Conservation (phyloP, 306 rosid species). For the Casuarina glauca region DNA sequence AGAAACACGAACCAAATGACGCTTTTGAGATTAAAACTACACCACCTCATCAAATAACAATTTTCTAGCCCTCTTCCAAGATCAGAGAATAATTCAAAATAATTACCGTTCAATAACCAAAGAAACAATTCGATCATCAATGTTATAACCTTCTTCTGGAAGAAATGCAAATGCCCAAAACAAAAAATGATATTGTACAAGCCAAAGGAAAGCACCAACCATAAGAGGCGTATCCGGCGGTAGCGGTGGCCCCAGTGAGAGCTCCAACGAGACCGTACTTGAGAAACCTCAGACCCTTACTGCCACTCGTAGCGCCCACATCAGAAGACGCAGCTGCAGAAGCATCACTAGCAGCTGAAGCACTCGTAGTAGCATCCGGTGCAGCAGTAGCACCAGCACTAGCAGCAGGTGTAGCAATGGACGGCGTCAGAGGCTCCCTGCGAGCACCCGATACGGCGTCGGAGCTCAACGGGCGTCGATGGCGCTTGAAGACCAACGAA, state of each 20-base stretch:
- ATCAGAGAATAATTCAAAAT: neutral
- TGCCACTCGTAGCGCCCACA: slow-evolving; percentile 14
- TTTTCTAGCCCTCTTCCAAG: neutral
- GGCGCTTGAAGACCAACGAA: slow-evolving; percentile 24
- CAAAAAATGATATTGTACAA: neutral
- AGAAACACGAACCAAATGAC: neutral
- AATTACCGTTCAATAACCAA: neutral
- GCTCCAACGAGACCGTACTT: slow-evolving; percentile 44
- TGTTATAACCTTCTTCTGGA: neutral
- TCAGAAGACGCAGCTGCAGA: neutral
- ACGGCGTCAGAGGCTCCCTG: slow-evolving; percentile 40
- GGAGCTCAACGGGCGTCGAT: slow-evolving; percentile 49
- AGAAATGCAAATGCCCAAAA: neutral
- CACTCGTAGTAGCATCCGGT: neutral
- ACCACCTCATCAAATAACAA: neutral
- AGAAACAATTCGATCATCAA: neutral
- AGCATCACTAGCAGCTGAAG: neutral
- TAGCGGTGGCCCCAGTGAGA: slow-evolving; percentile 42
- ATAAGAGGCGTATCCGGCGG: slow-evolving; percentile 44
- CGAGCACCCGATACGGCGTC: slow-evolving; percentile 39
- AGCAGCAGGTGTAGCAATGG: slow-evolving; percentile 35
- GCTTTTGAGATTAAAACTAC: neutral
- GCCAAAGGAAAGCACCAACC: slow-evolving; percentile 28
- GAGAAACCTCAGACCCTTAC: slow-evolving; percentile 35
- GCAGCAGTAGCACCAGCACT: slow-evolving; percentile 31